A percentile compares a stretch with the other conserved stretches of the same genome.
These are phyloP conservation scores for Diaporthe humulicola DNA, from an alignment of 2,329 filamentous ascomycete species.

Conservation along the genomic window DNA sequence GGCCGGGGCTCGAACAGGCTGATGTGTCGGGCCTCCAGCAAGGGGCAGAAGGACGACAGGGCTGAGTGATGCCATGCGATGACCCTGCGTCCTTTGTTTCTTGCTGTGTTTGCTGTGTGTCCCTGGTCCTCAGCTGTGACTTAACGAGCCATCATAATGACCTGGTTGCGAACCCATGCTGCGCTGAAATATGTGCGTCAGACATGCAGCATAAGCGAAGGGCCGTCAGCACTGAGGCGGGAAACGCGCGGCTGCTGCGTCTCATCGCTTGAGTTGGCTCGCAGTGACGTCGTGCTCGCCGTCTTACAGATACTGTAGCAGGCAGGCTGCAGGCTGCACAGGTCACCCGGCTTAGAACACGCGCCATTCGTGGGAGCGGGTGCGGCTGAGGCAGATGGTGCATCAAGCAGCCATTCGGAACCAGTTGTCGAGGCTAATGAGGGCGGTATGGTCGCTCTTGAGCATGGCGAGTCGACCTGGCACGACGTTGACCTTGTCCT, in stretches of 20 bases:
- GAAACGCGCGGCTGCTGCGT: constrained; percentile 29
- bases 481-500: neutral
- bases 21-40: neutral
- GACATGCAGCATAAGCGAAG: constrained; percentile 25
- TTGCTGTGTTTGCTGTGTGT: neutral
- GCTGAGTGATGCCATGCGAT: neutral
- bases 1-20: neutral
- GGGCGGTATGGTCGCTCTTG: neutral
- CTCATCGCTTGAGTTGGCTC: neutral
- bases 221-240: constrained; percentile 17
- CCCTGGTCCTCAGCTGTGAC: neutral
- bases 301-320: neutral
- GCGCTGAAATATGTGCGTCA: constrained; percentile 14
- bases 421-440: neutral
- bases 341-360: neutral
- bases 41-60: neutral
- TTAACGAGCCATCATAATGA: constrained; percentile 12
- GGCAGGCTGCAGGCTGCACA: neutral
- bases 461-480: neutral
- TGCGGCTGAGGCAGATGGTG: neutral
- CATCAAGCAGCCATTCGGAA: neutral
- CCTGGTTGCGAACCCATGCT: constrained; percentile 2
- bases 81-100: neutral
- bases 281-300: constrained; percentile 3
- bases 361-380: neutral